Evolutionary conservation across 1,139 yeast species (phyloP), one percentile per base, ranked within the genome.

Genomic region (Candida neerlandica): DNA sequence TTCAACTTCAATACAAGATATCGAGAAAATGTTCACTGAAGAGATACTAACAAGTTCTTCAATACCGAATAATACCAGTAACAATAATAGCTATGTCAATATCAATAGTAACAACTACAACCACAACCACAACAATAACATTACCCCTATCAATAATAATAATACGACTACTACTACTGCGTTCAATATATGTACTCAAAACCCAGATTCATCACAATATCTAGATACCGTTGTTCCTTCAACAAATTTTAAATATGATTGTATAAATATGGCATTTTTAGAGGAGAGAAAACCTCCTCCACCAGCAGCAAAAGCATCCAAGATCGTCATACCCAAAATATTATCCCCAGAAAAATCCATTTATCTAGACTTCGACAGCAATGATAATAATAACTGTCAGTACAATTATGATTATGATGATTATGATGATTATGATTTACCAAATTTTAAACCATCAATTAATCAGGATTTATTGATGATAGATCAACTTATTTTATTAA

Each of bases 1-100:
- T 47, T 62, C 65, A 49, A 66, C 64, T 44, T 60, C 69, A 27
- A 63, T 68, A 48, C 58, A 60, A 46, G 71, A 67, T 47, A 66
- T 67, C 30, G 69, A 68, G 43, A 56, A 56, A 41, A 61, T 67
- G 63, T 67, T 66, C 51, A 55, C 53, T 15, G 43, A 39, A 35
- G 50, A 50, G 35, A 37, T 19, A 39, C 21, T 33, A 18, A 43
- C 44, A 29, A 19, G 12, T 27, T 26, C 38, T 23, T 23, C 27
- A 23, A 10, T 23, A 23, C 5, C 27, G n/a, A 26, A 33, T 27
- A 40, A 33, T 45, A n/a, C 30, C 43, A 33, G 3, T 40, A 14
- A 14, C 44, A 39, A 21, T 21, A 21, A 21, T 21, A 21, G 6
- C 23, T 21, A 21, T 6, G 6, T 4, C 23, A 4, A 21, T 38